Percentiles rank a stretch among this genome's conserved stretches.
Conservation (phyloP, 305 asterid genomes). For the Euphrasia arctica region DNA sequence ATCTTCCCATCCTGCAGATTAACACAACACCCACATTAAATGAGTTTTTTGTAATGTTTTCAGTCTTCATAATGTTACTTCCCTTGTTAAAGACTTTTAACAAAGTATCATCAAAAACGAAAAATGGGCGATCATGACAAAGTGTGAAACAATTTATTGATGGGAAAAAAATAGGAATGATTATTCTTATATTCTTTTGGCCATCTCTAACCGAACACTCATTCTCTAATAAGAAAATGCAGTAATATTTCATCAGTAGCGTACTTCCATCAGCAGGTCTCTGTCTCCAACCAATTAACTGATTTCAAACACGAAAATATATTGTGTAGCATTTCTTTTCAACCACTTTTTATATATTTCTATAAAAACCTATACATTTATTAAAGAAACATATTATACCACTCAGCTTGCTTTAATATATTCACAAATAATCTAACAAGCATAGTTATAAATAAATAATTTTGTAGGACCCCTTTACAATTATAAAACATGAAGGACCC, state of each 20-base stretch:
- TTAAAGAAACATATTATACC: too few species aligned
- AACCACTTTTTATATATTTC: background rate
- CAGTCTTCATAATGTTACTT: background rate
- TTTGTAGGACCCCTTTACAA: too few species aligned
- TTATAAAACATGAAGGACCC: too few species aligned
- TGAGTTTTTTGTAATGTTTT: background rate
- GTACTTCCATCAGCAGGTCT: background rate
- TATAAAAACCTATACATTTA: too few species aligned
- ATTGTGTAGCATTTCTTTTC: background rate
- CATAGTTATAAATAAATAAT: too few species aligned
- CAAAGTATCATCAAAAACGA: background rate
- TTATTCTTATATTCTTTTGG: background rate
- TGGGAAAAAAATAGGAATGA: background rate
- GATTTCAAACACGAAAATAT: background rate
- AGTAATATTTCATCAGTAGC: background rate
- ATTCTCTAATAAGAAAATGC: background rate
- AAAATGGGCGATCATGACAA: background rate
- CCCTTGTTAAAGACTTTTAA: background rate
- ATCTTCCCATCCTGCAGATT: constrained; percentile 37
- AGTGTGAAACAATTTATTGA: background rate
- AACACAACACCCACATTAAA: background rate
- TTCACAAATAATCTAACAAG: too few species aligned
- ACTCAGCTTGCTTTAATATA: too few species aligned
- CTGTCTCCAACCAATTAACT: background rate
- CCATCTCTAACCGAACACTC: background rate